Percentiles rank a stretch among this genome's conserved stretches.
Evolutionary conservation across 805 yeast species (phyloP).

Genomic region (Candida corydali): DNA sequence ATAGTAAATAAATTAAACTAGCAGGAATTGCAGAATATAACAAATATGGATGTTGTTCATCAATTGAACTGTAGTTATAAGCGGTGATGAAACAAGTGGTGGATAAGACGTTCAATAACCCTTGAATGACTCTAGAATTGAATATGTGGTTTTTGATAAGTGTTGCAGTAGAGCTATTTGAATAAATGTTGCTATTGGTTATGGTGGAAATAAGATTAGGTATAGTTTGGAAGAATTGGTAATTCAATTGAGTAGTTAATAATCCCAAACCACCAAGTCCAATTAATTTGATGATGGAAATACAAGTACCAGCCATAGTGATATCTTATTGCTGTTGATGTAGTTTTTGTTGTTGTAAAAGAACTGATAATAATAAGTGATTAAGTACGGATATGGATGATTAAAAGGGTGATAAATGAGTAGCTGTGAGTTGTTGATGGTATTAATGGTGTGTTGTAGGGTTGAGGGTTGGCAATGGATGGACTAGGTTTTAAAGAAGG

Average conservation of each 20-base stretch:
- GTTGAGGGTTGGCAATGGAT: too few species aligned
- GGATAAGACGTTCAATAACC: constrained; percentile 44
- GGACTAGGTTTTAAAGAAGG: constrained; percentile 2
- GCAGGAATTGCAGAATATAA: constrained; percentile 57
- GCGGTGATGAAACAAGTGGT: constrained; percentile 50
- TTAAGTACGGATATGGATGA: too few species aligned
- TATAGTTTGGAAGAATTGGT: constrained; percentile 31
- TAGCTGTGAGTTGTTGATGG: too few species aligned
- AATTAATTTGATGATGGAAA: constrained; percentile 49
- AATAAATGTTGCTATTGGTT: constrained; percentile 4
- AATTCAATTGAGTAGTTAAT: constrained; percentile 48
- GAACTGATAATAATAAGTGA: too few species aligned
- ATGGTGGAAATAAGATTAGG: constrained; percentile 22
- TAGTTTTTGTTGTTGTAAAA: too few species aligned
- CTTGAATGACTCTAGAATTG: constrained; percentile 19
- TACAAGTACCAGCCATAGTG: constrained; percentile 27
- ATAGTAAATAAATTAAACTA: constrained; percentile 24
- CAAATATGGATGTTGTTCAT: constrained; percentile 69
- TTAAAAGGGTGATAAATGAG: too few species aligned
- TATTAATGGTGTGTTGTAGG: not conserved
- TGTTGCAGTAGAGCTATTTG: not conserved
- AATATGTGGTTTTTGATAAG: constrained; percentile 17
- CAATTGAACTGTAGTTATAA: constrained; percentile 50
- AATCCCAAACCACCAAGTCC: constrained; percentile 71
- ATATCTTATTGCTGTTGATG: too few species aligned